phyloP scores from a whole-genome alignment of 441 rosid genomes.

The Jatropha multifida region DNA sequence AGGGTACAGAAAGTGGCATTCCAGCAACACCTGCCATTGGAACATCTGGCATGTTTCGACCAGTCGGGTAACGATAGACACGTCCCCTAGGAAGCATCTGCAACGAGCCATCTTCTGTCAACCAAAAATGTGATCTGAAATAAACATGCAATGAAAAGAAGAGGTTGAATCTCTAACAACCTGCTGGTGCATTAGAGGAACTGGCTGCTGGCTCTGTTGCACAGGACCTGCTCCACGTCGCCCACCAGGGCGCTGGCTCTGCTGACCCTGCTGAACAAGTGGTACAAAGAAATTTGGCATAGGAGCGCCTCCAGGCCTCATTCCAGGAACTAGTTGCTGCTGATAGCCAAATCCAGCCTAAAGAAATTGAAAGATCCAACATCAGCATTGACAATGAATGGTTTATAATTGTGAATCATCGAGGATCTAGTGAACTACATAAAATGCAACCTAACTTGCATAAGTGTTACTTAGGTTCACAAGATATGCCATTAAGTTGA shows the following conservation, averaged over 20 bases:
- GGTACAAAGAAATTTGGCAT: slow-evolving; percentile 75
- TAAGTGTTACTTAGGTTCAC: not conserved
- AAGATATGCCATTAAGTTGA: too few species aligned
- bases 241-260: slow-evolving; percentile 55
- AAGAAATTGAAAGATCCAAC: not conserved
- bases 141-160: too few species aligned
- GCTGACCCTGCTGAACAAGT: slow-evolving; percentile 65
- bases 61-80: slow-evolving; percentile 66
- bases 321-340: slow-evolving; percentile 80
- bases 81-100: slow-evolving; percentile 73
- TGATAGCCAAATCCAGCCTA: slow-evolving; percentile 76
- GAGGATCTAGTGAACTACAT: not conserved
- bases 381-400: not conserved
- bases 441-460: not conserved
- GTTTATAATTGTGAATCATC: not conserved
- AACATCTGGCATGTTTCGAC: slow-evolving; percentile 52
- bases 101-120: not conserved
- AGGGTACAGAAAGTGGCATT: slow-evolving; percentile 48
- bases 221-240: slow-evolving; percentile 53
- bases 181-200: slow-evolving; percentile 63
- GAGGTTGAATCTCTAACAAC: slow-evolving; percentile 5
- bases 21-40: slow-evolving; percentile 43
- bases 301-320: slow-evolving; percentile 75
- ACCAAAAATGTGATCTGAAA: not conserved
- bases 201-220: slow-evolving; percentile 64